A percentile compares a stretch with the other conserved stretches of the same genome.
phyloP scores from a whole-genome alignment of 495 filamentous ascomycete genomes.

The Chlorociboria aeruginascens region DNA sequence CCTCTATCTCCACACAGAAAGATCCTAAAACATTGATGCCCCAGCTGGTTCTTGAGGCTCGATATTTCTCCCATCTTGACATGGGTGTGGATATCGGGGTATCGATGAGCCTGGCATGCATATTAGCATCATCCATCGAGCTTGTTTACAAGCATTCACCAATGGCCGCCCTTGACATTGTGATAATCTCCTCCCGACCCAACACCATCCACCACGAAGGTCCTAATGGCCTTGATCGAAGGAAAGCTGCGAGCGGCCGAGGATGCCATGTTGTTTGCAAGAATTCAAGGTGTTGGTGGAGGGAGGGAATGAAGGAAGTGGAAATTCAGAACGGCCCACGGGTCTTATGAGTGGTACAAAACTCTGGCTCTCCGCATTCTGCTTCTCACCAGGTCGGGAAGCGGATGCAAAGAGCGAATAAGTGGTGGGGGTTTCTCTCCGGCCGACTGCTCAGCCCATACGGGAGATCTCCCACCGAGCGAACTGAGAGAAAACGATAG shows the following conservation, averaged over 20 bases:
- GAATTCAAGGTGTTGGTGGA: not conserved
- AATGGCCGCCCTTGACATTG: constrained; percentile 88
- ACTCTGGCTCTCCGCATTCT: too few species aligned
- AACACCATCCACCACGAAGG: constrained; percentile 73
- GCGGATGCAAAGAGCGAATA: too few species aligned
- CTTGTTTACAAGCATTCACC: constrained; percentile 30
- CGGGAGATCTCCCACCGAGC: too few species aligned
- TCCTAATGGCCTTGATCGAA: constrained; percentile 67
- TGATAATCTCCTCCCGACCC: constrained; percentile 87
- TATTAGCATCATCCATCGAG: not conserved
- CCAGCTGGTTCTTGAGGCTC: constrained; percentile 79
- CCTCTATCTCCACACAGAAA: constrained; percentile 86
- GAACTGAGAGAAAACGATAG: too few species aligned
- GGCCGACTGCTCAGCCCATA: too few species aligned
- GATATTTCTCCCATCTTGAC: constrained; percentile 78
- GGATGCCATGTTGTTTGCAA: constrained; percentile 27
- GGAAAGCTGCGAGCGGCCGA: constrained; percentile 39
- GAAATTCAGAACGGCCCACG: not conserved
- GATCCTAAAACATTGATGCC: constrained; percentile 92
- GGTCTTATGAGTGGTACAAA: too few species aligned
- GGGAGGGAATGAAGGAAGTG: not conserved
- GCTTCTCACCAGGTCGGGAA: too few species aligned
- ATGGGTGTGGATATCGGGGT: constrained; percentile 84
- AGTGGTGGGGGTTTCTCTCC: too few species aligned
- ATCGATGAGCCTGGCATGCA: constrained; percentile 56